A percentile compares a stretch with the other conserved stretches of the same genome.
phyloP scores from a whole-genome alignment of 352 stramenopile species.

The Plasmopara viticola region DNA sequence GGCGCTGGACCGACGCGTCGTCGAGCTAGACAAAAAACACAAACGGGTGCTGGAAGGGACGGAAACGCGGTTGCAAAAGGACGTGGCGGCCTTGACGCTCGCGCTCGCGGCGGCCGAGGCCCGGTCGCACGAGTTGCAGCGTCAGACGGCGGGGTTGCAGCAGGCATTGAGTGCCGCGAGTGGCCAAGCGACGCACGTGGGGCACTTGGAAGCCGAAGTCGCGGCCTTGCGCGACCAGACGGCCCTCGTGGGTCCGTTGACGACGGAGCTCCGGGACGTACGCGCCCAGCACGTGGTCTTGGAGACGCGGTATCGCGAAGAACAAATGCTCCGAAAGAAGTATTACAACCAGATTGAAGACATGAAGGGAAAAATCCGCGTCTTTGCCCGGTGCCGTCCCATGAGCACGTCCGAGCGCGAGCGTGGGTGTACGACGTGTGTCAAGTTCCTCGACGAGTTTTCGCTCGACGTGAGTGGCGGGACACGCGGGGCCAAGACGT shows the following conservation, averaged over 20 bases:
- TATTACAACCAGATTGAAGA: conserved; percentile 96
- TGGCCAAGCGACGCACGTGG: conserved; percentile 47
- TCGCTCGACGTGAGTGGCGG: conserved; percentile 79
- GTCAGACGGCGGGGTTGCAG: conserved; percentile 17
- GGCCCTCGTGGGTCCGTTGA: conserved; percentile 41
- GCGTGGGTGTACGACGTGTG: conserved; percentile 53
- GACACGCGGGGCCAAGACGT: conserved; percentile 75
- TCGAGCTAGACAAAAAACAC: conserved; percentile 75
- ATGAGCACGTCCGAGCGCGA: conserved; percentile 86
- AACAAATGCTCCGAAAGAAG: conserved; percentile 89
- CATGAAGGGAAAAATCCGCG: conserved; percentile 94
- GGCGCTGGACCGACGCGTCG: conserved; percentile 42
- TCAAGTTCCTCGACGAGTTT: conserved; percentile 76
- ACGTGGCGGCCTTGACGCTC: conserved; percentile 32
- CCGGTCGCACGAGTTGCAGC: too few species aligned
- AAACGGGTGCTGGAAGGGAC: conserved; percentile 60
- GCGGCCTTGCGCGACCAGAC: conserved; percentile 41
- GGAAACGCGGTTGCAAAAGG: conserved; percentile 46
- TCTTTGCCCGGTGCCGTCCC: conserved; percentile 88
- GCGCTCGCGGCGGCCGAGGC: too few species aligned
- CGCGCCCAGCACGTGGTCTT: conserved; percentile 40
- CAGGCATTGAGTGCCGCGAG: conserved; percentile 40
- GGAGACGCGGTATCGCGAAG: conserved; percentile 78
- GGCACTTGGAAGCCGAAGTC: conserved; percentile 61
- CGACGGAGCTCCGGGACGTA: conserved; percentile 31